Conservation (phyloP, 176 grass and related monocot species). For the Bolboschoenus planiculmis region DNA sequence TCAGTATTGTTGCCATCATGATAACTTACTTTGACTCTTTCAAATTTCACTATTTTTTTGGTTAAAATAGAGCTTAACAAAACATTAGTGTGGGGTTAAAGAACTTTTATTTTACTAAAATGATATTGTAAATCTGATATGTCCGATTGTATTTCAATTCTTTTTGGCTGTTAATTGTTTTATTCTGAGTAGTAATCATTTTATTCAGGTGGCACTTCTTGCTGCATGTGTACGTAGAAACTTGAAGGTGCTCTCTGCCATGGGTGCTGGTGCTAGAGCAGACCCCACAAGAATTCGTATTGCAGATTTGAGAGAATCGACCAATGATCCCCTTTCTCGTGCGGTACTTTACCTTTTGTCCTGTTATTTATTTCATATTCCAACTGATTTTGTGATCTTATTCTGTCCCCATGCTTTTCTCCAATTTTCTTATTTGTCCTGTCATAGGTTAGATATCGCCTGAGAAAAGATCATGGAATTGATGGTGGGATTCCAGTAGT, state of each 20-base stretch:
- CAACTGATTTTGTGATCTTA: background rate
- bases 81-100: background rate
- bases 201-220: conserved; percentile 71
- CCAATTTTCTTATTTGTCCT: conserved; percentile 3
- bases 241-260: conserved; percentile 83
- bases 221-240: conserved; percentile 65
- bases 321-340: conserved; percentile 80
- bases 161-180: background rate
- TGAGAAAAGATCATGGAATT: conserved; percentile 83
- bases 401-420: conserved; percentile 3
- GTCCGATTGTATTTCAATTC: background rate
- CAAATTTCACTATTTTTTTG: background rate
- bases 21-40: background rate
- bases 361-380: background rate
- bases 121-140: background rate
- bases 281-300: conserved; percentile 94
- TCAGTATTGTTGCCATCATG: background rate
- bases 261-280: conserved; percentile 89
- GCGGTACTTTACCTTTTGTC: conserved; percentile 34
- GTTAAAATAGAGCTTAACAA: background rate
- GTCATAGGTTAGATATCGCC: conserved; percentile 61
- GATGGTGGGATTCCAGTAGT: conserved; percentile 83
- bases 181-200: background rate
- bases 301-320: conserved; percentile 92
- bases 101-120: background rate